These are phyloP conservation scores for Mrakiaceae sp. DNA, from an alignment of 1,284 basidiomycete species.

Conservation along the genomic window DNA sequence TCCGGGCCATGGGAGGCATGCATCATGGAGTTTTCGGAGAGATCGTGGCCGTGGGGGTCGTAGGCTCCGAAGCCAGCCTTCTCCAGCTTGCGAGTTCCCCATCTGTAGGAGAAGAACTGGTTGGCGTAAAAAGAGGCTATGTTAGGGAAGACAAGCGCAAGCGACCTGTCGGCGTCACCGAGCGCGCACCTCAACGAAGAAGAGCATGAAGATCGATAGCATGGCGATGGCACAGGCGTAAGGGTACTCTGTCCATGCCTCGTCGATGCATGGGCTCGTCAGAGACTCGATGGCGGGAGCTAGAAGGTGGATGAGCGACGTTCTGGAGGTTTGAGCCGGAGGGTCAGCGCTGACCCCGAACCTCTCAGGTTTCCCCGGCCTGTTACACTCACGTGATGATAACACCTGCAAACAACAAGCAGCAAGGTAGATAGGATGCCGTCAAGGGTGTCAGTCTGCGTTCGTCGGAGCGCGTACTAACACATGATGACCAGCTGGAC, in stretches of 20 bases:
- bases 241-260: conserved; percentile 63
- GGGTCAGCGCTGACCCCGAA: conserved; percentile 47
- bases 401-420: conserved; percentile 39
- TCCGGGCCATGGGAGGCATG: conserved; percentile 63
- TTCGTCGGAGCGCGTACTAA: background rate
- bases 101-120: conserved; percentile 65
- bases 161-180: background rate
- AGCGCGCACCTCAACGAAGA: conserved; percentile 47
- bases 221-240: conserved; percentile 72
- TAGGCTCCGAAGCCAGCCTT: conserved; percentile 20
- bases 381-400: conserved; percentile 55
- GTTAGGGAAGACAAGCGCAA: background rate
- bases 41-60: conserved; percentile 29
- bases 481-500: background rate
- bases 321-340: conserved; percentile 19
- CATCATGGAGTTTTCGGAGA: conserved; percentile 21
- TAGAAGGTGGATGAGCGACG: conserved; percentile 66
- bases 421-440: background rate
- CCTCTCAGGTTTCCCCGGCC: conserved; percentile 69
- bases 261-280: conserved; percentile 55
- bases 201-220: conserved; percentile 67
- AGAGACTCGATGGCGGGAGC: conserved; percentile 63
- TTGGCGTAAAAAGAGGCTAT: conserved; percentile 64
- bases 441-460: background rate
- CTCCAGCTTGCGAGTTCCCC: conserved; percentile 52